These are phyloP conservation scores for Fusarium sp. DNA, from an alignment of 2,329 filamentous ascomycete genomes.

Conservation along the genomic window DNA sequence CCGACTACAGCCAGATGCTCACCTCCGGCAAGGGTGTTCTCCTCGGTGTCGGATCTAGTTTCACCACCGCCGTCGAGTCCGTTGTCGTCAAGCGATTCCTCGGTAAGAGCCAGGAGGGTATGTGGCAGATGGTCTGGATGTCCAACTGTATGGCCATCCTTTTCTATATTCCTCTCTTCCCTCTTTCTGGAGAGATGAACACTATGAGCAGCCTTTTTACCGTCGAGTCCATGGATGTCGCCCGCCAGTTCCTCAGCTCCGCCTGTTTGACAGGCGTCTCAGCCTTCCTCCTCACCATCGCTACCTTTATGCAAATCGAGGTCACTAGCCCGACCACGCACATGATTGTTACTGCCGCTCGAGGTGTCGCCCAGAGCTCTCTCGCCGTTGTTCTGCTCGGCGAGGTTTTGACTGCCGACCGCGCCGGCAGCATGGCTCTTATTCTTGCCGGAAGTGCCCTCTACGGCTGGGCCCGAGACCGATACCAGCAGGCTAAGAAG, in stretches of 20 bases:
- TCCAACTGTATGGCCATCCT: conserved; percentile 42
- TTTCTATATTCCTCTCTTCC: conserved; percentile 42
- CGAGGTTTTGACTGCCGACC: conserved; percentile 40
- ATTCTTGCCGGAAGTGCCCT: conserved; percentile 41
- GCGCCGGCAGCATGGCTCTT: conserved; percentile 42
- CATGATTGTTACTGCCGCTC: conserved; percentile 43
- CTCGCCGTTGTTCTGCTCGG: conserved; percentile 42
- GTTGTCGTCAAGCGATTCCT: conserved; percentile 43
- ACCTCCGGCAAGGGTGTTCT: conserved; percentile 43
- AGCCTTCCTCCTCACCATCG: conserved; percentile 42
- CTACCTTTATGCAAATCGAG: conserved; percentile 44
- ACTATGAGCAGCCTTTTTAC: conserved; percentile 35
- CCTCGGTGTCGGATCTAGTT: conserved; percentile 41
- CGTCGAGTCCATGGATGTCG: conserved; percentile 26
- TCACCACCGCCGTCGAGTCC: conserved; percentile 43
- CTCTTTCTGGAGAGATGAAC: conserved; percentile 39
- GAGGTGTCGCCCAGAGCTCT: conserved; percentile 42
- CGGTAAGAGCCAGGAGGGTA: conserved; percentile 42
- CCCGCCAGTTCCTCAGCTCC: conserved; percentile 36
- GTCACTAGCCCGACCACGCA: conserved; percentile 44
- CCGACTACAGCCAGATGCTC: conserved; percentile 44
- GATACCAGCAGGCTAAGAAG: conserved; percentile 42
- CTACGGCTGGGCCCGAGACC: conserved; percentile 43
- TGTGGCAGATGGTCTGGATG: conserved; percentile 47
- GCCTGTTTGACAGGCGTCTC: conserved; percentile 41